phyloP scores from a whole-genome alignment of 345 rosid species.

The Lepidium sativum region DNA sequence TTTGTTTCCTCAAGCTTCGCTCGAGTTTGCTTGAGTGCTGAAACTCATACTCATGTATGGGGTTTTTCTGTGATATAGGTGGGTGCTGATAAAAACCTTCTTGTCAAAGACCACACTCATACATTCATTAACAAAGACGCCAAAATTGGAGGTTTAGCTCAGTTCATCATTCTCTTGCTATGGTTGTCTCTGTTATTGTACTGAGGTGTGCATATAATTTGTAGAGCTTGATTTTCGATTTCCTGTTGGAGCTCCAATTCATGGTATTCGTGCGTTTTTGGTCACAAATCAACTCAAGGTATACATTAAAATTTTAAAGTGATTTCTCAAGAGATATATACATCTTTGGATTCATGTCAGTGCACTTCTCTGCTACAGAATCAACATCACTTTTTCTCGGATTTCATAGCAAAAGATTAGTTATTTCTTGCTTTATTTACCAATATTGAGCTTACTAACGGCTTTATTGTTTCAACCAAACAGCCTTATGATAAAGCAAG shows the following conservation, averaged over 20 bases:
- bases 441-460: neutral
- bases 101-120: slow-evolving; percentile 94
- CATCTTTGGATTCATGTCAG: neutral
- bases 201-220: slow-evolving; percentile 11
- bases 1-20: slow-evolving; percentile 5
- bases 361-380: neutral
- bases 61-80: slow-evolving; percentile 34
- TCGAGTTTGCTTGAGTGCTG: neutral
- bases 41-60: neutral
- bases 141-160: slow-evolving; percentile 62
- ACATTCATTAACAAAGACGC: slow-evolving; percentile 93
- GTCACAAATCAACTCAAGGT: slow-evolving; percentile 89
- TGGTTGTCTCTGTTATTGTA: neutral
- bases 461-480: slow-evolving; percentile 3
- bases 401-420: neutral
- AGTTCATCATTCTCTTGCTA: neutral
- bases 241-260: slow-evolving; percentile 90
- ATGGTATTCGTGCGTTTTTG: slow-evolving; percentile 81
- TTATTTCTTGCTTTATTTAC: neutral
- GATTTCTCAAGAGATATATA: neutral
- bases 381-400: neutral
- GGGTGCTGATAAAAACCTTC: slow-evolving; percentile 85
- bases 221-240: slow-evolving; percentile 97
- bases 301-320: neutral
- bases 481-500: slow-evolving; percentile 94